A percentile compares a stretch with the other conserved stretches of the same genome.
Conservation (phyloP, 2,329 filamentous ascomycete species). For the Epichloe gansuensis region DNA sequence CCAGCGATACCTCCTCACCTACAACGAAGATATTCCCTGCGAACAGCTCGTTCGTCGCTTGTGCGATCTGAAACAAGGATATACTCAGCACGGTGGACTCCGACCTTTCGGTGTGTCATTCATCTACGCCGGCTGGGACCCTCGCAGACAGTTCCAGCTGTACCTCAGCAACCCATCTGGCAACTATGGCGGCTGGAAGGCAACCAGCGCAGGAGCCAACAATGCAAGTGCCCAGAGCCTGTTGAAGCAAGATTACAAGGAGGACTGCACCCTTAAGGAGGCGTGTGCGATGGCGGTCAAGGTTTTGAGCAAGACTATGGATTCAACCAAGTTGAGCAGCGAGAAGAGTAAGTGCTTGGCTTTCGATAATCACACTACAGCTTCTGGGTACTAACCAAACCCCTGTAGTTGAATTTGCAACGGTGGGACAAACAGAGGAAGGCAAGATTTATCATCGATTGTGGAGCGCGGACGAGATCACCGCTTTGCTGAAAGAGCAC, state of each 20-base stretch:
- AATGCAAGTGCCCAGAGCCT: constrained; percentile 94
- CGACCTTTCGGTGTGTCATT: constrained; percentile 97
- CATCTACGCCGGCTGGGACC: constrained; percentile 98
- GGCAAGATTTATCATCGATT: constrained; percentile 97
- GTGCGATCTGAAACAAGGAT: constrained; percentile 97
- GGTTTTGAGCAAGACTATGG: constrained; percentile 99
- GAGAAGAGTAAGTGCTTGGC: constrained; percentile 77
- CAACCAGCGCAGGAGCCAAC: constrained; percentile 94
- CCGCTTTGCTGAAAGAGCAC: constrained; percentile 85
- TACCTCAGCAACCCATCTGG: constrained; percentile 98
- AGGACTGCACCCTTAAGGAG: constrained; percentile 91
- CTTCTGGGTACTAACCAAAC: constrained; percentile 8
- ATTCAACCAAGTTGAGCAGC: constrained; percentile 95
- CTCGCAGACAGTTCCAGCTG: constrained; percentile 91
- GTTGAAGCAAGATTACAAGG: constrained; percentile 99
- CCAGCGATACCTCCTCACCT: constrained; percentile 94
- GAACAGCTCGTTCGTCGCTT: constrained; percentile 94
- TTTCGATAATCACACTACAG: background rate
- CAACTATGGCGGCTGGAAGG: constrained; percentile 99
- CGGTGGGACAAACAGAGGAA: constrained; percentile 86
- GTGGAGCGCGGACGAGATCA: constrained; percentile 95
- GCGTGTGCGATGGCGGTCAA: constrained; percentile 96
- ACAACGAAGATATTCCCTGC: constrained; percentile 99
- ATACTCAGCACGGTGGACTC: constrained; percentile 97
- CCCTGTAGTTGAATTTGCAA: constrained; percentile 82